Base-by-base conservation (phyloP, 208 protist genomes). In the Acanthamoeba castellanii region DNA sequence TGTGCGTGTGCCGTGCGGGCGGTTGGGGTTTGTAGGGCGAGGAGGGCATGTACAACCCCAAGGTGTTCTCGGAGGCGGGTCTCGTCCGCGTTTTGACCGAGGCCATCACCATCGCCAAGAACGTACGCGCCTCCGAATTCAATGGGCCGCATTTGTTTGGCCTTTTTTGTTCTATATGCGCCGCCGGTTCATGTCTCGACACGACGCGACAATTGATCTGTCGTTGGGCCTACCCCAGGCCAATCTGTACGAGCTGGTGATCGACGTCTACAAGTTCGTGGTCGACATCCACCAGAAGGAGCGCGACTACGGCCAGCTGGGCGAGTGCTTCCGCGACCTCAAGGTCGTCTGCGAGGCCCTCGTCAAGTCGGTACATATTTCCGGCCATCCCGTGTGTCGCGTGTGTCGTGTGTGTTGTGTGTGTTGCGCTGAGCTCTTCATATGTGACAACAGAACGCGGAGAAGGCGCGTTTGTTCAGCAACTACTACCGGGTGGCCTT, bases 401-500 rank as follows among this genome's bases (percentile, higher is more conserved):
- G 16, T 32, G 11, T 50, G 34, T 78, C 9, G 25, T 45, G 50
- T 87, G 16, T 84, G 34, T 87, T 57, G 52, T 3, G n/a, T 66
- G 16, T 8, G 7, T 66, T 0, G 59, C 6, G 50, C 55, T 95
- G 37, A 55, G 3, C 61, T 2, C 8, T 78, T 22, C 50, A 37
- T 11, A 7, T 30, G n/a, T 59, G 25, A 72, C 14, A 78, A 94
- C 64, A 76, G 93, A 72, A 72, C 22, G 22, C 14, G 25, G 70
- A 96, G 52, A 59, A 45, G 20, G 70, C 22, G 27, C 52, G 95
- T 25, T 22, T 97, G 16, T 96, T 97, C 70, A 68, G 94, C 30
- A 95, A 95, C 55, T 97, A 96, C 64, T 97, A 97, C 55, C 92
- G 96, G 50, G 96, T 97, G 16, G 96, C 93, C 9, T 97, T 96